Evolutionary conservation across 176 grass and related monocot species (phyloP).

Genomic region (Triticum dicoccoides): DNA sequence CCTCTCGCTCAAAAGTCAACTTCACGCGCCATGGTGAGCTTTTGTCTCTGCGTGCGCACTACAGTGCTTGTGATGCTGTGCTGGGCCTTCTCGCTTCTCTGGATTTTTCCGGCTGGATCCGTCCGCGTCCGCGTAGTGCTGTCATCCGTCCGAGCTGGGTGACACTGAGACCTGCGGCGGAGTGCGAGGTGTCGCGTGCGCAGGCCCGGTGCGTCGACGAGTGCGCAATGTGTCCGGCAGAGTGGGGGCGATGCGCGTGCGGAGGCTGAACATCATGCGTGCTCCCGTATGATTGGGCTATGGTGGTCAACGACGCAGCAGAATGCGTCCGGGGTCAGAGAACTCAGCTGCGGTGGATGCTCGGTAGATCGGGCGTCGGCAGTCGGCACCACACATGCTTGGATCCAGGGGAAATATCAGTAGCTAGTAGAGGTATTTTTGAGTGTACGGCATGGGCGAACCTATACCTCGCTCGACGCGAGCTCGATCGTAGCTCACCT

Average conservation of each 20-base stretch:
- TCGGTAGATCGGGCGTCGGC: not conserved
- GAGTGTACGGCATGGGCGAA: too few species aligned
- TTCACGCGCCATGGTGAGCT: conserved; percentile 16
- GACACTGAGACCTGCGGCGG: not conserved
- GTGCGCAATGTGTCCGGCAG: not conserved
- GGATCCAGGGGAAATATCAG: not conserved
- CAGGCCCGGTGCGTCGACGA: not conserved
- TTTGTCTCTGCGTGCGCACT: not conserved
- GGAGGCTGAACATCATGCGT: not conserved
- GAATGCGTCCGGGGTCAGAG: not conserved
- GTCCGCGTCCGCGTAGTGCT: not conserved
- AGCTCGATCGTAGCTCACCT: too few species aligned
- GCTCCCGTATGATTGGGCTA: not conserved
- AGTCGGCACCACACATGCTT: not conserved
- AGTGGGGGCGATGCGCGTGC: not conserved
- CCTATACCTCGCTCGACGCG: too few species aligned
- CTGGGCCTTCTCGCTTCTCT: not conserved
- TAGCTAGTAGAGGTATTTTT: too few species aligned
- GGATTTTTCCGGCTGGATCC: not conserved
- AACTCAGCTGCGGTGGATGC: not conserved
- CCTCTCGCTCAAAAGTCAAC: conserved; percentile 3
- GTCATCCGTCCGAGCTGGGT: not conserved
- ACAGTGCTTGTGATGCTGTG: not conserved
- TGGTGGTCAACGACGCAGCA: conserved; percentile 9
- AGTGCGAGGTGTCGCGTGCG: conserved; percentile 1